Percentiles rank a stretch among this genome's conserved stretches.
These are phyloP conservation scores for Spencermartinsiella europaea DNA, from an alignment of 805 yeast genomes.

Conservation along the genomic window DNA sequence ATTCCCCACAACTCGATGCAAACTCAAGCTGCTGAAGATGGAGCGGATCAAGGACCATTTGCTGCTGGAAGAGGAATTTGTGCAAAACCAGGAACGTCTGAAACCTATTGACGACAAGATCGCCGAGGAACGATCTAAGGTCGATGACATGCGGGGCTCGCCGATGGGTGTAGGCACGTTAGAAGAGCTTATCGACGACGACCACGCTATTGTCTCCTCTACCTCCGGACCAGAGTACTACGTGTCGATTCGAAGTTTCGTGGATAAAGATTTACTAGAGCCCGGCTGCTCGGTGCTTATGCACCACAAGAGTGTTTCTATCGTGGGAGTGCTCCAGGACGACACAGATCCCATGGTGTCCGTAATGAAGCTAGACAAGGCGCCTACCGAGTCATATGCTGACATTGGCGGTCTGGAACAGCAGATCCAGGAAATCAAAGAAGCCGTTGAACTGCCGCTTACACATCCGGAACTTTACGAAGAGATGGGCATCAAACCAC, in stretches of 20 bases:
- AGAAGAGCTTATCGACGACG: slow-evolving; percentile 97
- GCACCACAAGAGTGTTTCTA: slow-evolving; percentile 92
- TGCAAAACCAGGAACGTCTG: slow-evolving; percentile 86
- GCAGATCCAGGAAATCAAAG: slow-evolving; percentile 97
- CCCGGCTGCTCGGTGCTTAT: slow-evolving; percentile 95
- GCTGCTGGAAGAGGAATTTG: slow-evolving; percentile 91
- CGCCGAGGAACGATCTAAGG: slow-evolving; percentile 91
- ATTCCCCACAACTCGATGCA: slow-evolving; percentile 89
- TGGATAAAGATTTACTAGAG: slow-evolving; percentile 90
- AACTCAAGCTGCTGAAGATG: slow-evolving; percentile 81
- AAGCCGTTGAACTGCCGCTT: slow-evolving; percentile 90
- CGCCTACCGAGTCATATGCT: slow-evolving; percentile 94
- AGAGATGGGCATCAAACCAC: slow-evolving; percentile 98
- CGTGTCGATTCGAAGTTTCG: slow-evolving; percentile 92
- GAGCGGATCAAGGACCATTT: slow-evolving; percentile 96
- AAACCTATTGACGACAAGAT: slow-evolving; percentile 96
- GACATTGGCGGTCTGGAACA: slow-evolving; percentile 95
- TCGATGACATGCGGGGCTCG: slow-evolving; percentile 92
- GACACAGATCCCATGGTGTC: slow-evolving; percentile 98
- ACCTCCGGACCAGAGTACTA: slow-evolving; percentile 97
- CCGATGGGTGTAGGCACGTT: slow-evolving; percentile 96
- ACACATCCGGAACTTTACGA: slow-evolving; percentile 96
- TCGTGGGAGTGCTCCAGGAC: slow-evolving; percentile 97
- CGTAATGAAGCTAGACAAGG: slow-evolving; percentile 96
- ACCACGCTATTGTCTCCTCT: slow-evolving; percentile 95